Evolutionary conservation across 805 yeast genomes (phyloP).

Genomic region (Cyberlindnera mrakii): DNA sequence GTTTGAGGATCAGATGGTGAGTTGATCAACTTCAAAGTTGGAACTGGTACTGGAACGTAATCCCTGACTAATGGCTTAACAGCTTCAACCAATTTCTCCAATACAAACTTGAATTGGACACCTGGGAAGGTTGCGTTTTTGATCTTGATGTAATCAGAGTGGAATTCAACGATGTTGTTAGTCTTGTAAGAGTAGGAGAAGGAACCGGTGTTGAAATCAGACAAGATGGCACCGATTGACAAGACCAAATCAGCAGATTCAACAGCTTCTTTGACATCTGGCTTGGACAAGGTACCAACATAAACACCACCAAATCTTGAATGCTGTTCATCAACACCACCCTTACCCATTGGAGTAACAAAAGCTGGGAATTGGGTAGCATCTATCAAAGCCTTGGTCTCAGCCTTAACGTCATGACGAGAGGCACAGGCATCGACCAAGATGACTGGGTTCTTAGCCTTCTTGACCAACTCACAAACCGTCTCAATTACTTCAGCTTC

Average conservation of each 20-base stretch:
- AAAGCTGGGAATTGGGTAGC: constrained; percentile 74
- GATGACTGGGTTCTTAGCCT: constrained; percentile 65
- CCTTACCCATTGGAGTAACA: constrained; percentile 90
- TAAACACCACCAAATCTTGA: constrained; percentile 80
- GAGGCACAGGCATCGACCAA: constrained; percentile 85
- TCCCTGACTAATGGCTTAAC: constrained; percentile 33
- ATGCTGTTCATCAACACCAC: constrained; percentile 65
- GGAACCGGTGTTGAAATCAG: constrained; percentile 89
- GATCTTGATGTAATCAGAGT: constrained; percentile 68
- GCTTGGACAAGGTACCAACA: constrained; percentile 73
- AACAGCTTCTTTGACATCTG: constrained; percentile 65
- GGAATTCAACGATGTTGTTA: constrained; percentile 71
- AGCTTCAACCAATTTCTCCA: constrained; percentile 35
- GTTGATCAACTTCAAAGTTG: constrained; percentile 41
- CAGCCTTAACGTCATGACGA: constrained; percentile 64
- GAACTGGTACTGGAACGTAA: constrained; percentile 51
- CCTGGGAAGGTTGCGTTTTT: constrained; percentile 66
- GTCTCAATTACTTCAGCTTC: constrained; percentile 57
- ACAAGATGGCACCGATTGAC: constrained; percentile 76
- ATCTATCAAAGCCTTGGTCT: constrained; percentile 56
- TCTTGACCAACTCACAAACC: constrained; percentile 44
- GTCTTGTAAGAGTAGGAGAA: constrained; percentile 73
- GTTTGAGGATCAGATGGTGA: constrained; percentile 38
- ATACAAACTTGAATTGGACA: constrained; percentile 59
- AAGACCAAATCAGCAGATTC: constrained; percentile 70